phyloP scores from a whole-genome alignment of 208 protist species.

The Leishmania aethiopica region DNA sequence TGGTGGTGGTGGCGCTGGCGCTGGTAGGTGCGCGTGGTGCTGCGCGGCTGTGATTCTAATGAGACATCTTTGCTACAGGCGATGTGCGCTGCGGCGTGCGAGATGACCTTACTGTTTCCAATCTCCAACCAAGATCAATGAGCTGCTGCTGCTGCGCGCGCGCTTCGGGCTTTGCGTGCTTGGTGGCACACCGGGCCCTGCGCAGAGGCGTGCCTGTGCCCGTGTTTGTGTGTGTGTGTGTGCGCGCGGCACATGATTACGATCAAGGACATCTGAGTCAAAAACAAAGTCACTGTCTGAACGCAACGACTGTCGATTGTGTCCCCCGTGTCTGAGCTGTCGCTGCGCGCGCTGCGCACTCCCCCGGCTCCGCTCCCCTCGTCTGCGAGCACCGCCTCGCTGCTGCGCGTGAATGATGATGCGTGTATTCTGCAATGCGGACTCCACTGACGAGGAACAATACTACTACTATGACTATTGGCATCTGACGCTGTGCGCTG shows the following conservation, averaged over 20 bases:
- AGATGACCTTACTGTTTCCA: slow-evolving; percentile 40
- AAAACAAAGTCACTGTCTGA: slow-evolving; percentile 28
- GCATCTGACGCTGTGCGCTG: slow-evolving; percentile 28
- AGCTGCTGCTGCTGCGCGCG: slow-evolving; percentile 7
- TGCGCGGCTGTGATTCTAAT: slow-evolving; percentile 37
- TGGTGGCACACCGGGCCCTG: not conserved
- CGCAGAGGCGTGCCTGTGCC: not conserved
- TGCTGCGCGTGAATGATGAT: slow-evolving; percentile 29
- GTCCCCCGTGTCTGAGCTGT: slow-evolving; percentile 41
- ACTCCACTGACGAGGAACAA: slow-evolving; percentile 25
- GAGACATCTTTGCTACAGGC: slow-evolving; percentile 54
- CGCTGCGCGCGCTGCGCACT: not conserved
- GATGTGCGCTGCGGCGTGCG: slow-evolving; percentile 26
- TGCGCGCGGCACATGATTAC: slow-evolving; percentile 28
- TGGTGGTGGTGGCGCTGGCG: no score
- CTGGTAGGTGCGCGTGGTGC: no score
- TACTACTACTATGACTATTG: slow-evolving; percentile 40
- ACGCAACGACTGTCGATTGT: slow-evolving; percentile 27
- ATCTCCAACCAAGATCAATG: slow-evolving; percentile 62
- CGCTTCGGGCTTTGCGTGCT: not conserved
- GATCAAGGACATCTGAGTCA: slow-evolving; percentile 34
- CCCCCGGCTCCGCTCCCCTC: not conserved
- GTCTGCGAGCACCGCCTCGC: not conserved
- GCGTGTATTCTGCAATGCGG: slow-evolving; percentile 35
- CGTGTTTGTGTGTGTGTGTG: slow-evolving; percentile 2